Base-by-base conservation (phyloP, 495 filamentous ascomycete genomes). In the Tuber borchii region DNA sequence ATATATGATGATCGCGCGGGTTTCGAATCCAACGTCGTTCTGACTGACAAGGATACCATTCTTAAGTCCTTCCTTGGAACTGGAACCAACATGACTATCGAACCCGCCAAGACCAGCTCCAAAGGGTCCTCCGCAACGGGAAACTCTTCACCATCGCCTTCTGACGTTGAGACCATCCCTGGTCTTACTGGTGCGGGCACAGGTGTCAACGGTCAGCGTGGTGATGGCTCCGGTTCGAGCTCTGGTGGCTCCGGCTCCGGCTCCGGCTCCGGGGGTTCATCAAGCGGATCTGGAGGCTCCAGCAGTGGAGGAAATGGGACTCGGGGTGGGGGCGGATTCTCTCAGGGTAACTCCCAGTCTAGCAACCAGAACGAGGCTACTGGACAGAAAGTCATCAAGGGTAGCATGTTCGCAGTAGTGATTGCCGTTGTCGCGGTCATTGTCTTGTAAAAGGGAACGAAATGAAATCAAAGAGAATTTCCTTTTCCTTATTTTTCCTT, bases 41-140 rank as follows among this genome's bases (percentile, higher is more conserved):
- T 93, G 81, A 90, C 91, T 80, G 85, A 93, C 85, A 90, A 93
- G 82, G 81, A 86, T 69, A 96, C 93, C 72, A 84, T 93, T n/a
- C 88, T 99, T 31, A 91, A 89, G 76, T 93, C 92, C 70, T 87
- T 98, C 73, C 86, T 90, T 45, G 94, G 88, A 10, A 92, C 91
- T 0, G 95, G 95, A 70, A 85, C 88, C 14, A 87, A 97, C 83
- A 92, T 92, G 90, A 81, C 87, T 61, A 85, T 84, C 43, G 89
- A 84, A 34, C 78, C 76, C 16, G 78, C 83, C 17, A 82, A 80
- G 34, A 75, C 77, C 16, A 69, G 71, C n/a, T 81, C 83, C 72
- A 65, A 34, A 82, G 56, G 31, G 26, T 31, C 56, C 56, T 76
- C 76, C 80, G 78, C 82, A 12, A 76, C 75, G 7, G 39, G 61